Base-by-base conservation (phyloP, 192 early-diverging fungal species). In the Borealophlyctis nickersoniae region DNA sequence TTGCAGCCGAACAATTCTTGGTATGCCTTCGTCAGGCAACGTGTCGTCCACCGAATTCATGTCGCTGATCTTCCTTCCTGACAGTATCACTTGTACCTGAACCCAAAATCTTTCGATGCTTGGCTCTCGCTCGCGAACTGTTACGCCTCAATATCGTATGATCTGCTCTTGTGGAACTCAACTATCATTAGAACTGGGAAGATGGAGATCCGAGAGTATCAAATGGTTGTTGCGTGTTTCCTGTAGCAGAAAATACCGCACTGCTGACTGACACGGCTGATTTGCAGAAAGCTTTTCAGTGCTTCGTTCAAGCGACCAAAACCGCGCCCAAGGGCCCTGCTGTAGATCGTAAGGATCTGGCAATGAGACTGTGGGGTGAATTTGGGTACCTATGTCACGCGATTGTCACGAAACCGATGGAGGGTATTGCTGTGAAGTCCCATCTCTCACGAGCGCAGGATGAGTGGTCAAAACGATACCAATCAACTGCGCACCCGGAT, bases 101-200 rank as follows among this genome's bases (percentile, higher is more conserved):
- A 82, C 48, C 87, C 87, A 2, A 52, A 67, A 22, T 72, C 77
- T 31, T 74, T 79, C 53, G 73, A 84, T 36, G 81, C 84, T 2
- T 92, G 90, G 90, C 73, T 87, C 59, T 76, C 78, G 23, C 71
- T 89, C 2, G 90, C 76, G 33, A 59, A 59, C 28, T 82, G 77
- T 54, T 87, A 82, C 68, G 62, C 73, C 49, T 72, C 77, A 26
- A 52, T 87, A 32, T 81, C 86, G 11, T 83, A 89, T 56, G 90
- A 90, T 69, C 77, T 81, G 35, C 59, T 92, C 32, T 69, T 72
- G 22, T 83, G 77, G 65, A 89, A 76, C 60, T 86, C 88, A 1
- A 65, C 60, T 5, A 79, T 86, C 39, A 85, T 89, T 48, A 66
- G 66, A 31, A 71, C 67, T 14, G 74, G 80, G n/a, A 69, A 69